Base-by-base conservation (phyloP, 345 rosid genomes). In the Xanthoceras sorbifolium region DNA sequence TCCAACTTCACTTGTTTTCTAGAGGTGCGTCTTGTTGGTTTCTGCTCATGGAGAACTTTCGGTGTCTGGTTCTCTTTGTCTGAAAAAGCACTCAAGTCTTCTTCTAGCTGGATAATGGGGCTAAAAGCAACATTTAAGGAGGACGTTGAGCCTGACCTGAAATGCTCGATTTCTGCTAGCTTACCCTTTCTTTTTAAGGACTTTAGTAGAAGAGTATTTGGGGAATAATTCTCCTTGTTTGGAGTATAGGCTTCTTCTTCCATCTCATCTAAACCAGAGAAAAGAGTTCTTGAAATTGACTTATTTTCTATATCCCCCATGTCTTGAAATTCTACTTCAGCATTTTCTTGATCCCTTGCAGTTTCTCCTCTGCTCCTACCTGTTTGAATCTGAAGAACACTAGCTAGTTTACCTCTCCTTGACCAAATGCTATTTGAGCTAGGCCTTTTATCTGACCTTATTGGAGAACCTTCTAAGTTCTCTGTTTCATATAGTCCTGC, bases 141-240 rank as follows among this genome's bases (percentile, higher is more conserved):
- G 69, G 85, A 83, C 26, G 82, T 76, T 69, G 75, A 72, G 71
- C 80, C 57, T 60, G 79, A 73, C 34, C 67, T 74, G 52, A 80
- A 60, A 77, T 80, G 86, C 69, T 82, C 82, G 34, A 60, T 76
- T 72, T 76, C 90, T 76, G 86, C 86, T 42, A 78, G 69, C 77
- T 79, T 87, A 64, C 83, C 83, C 60, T 84, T 81, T 62, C 85
- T 85, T 68, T 83, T 91, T 64, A 81, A 76, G 74, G 87, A 84
- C 80, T 77, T 87, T 60, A 83, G 75, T 72, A 82, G 65, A 73
- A 78, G 90, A 68, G 84, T 79, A 54, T 85, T 85, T 76, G 98
- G 97, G n/a, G 87, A 83, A 81, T 85, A 76, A 79, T 93, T 96
- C 89, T 96, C 98, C 85, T 90, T 96, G 76, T 91, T 92, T 67